Conservation (phyloP, 202 grass and related monocot species). For the Elaeis oleifera region DNA sequence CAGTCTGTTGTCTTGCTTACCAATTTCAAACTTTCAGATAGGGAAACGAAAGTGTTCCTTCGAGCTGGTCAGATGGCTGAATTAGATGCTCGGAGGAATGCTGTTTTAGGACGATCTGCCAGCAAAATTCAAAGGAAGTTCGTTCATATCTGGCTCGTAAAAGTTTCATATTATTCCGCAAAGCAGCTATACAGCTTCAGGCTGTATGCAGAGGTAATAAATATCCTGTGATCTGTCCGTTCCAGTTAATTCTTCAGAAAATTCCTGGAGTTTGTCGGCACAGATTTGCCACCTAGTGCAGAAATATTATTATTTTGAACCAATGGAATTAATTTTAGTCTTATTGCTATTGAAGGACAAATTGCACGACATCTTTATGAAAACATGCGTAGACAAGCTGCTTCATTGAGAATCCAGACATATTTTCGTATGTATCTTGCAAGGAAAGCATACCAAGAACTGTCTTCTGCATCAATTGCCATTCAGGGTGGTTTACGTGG, state of each 20-base stretch:
- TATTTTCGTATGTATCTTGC: slow-evolving; percentile 53
- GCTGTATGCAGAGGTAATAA: slow-evolving; percentile 78
- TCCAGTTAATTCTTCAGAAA: not conserved
- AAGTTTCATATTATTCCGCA: slow-evolving; percentile 44
- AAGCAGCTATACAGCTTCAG: slow-evolving; percentile 50
- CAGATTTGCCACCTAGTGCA: not conserved
- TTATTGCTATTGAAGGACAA: slow-evolving; percentile 48
- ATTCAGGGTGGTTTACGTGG: slow-evolving; percentile 82
- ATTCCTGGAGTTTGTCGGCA: not conserved
- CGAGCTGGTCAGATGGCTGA: slow-evolving; percentile 98
- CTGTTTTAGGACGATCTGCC: slow-evolving; percentile 75
- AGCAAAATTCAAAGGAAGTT: slow-evolving; percentile 91
- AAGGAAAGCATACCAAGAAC: slow-evolving; percentile 47
- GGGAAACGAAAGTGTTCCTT: slow-evolving; percentile 94
- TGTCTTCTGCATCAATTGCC: slow-evolving; percentile 40
- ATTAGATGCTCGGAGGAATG: slow-evolving; percentile 90
- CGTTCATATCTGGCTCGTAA: slow-evolving; percentile 54
- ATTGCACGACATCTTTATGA: slow-evolving; percentile 59
- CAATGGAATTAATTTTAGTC: slow-evolving; percentile 28
- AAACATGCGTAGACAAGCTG: slow-evolving; percentile 58
- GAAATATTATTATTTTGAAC: slow-evolving; percentile 10
- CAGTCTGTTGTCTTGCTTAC: slow-evolving; percentile 6
- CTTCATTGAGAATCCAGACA: slow-evolving; percentile 69
- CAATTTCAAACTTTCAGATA: slow-evolving; percentile 59
- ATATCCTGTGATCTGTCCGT: not conserved